Percentiles rank a stretch among this genome's conserved stretches.
Evolutionary conservation across 352 stramenopile genomes (phyloP).

Genomic region (Pythium phragmiticola): DNA sequence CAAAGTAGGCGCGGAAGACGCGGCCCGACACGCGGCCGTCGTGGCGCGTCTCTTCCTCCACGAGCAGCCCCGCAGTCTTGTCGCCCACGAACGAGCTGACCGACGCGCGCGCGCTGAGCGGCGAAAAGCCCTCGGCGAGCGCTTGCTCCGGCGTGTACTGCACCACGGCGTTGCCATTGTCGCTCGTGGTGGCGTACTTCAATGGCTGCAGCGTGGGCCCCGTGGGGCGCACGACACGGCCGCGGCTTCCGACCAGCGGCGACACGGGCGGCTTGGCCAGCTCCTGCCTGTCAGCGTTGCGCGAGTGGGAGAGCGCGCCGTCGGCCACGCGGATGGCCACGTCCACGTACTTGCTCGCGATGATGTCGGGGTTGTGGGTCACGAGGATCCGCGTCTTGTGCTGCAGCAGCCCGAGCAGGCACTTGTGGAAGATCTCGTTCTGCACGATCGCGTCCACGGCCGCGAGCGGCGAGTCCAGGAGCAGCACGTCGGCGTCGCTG

Average conservation of each 20-base stretch:
- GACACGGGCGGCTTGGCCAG: conserved; percentile 34
- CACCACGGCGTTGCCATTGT: conserved; percentile 15
- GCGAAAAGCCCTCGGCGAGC: conserved; percentile 36
- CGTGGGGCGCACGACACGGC: conserved; percentile 5
- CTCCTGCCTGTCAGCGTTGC: conserved; percentile 38
- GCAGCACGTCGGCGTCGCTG: conserved; percentile 52
- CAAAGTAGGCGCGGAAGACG: background rate
- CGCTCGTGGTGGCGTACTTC: background rate
- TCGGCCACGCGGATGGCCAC: conserved; percentile 55
- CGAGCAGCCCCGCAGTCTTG: conserved; percentile 23
- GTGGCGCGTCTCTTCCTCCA: conserved; percentile 34
- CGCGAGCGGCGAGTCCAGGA: conserved; percentile 84
- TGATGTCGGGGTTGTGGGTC: conserved; percentile 66
- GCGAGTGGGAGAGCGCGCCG: conserved; percentile 43
- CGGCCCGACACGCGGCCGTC: conserved; percentile 33
- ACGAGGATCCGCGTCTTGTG: conserved; percentile 75
- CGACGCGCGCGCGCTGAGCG: conserved; percentile 26
- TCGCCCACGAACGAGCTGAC: conserved; percentile 40
- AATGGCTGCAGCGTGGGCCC: conserved; percentile 10
- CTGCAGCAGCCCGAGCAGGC: conserved; percentile 56
- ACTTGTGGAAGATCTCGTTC: conserved; percentile 86
- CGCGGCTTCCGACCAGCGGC: conserved; percentile 33
- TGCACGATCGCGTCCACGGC: conserved; percentile 92
- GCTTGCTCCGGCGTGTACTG: conserved; percentile 30
- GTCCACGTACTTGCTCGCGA: conserved; percentile 51